A percentile compares a stretch with the other conserved stretches of the same genome.
These are phyloP conservation scores for Malassezia psittaci DNA, from an alignment of 1,284 basidiomycete genomes.

Conservation along the genomic window DNA sequence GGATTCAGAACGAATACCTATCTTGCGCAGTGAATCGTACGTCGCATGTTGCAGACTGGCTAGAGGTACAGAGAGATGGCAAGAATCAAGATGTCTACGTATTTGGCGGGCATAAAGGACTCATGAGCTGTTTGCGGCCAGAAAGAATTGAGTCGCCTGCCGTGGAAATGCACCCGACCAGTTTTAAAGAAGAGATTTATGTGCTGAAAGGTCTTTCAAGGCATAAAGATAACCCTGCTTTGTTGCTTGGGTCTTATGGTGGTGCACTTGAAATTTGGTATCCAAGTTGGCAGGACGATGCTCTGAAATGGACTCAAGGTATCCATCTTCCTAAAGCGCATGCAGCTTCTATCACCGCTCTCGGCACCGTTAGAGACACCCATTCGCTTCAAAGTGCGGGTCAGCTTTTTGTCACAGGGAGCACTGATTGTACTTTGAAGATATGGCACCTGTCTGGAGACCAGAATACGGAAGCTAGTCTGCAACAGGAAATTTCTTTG, in stretches of 20 bases:
- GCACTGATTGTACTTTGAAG: slow-evolving; percentile 29
- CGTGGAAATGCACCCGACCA: not conserved
- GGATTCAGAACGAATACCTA: slow-evolving; percentile 27
- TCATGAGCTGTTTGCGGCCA: slow-evolving; percentile 13
- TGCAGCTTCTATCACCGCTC: slow-evolving; percentile 23
- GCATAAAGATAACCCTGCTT: slow-evolving; percentile 1
- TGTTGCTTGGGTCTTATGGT: slow-evolving; percentile 26
- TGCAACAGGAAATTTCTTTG: slow-evolving; percentile 26
- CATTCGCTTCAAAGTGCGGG: not conserved
- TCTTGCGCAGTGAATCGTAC: slow-evolving; percentile 37
- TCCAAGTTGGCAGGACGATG: not conserved
- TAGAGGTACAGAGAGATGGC: slow-evolving; percentile 9
- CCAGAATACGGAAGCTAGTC: slow-evolving; percentile 1
- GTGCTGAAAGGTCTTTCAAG: slow-evolving; percentile 5
- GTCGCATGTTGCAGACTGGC: slow-evolving; percentile 37
- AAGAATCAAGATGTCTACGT: slow-evolving; percentile 17
- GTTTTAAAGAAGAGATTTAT: not conserved
- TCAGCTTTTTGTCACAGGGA: slow-evolving; percentile 27
- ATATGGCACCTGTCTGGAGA: slow-evolving; percentile 21
- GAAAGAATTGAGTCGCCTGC: not conserved
- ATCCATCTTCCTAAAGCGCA: slow-evolving; percentile 21
- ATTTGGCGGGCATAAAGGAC: slow-evolving; percentile 33
- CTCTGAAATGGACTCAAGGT: not conserved
- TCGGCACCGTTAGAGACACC: slow-evolving; percentile 24
- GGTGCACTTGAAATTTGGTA: slow-evolving; percentile 24